Evolutionary conservation across 2,329 filamentous ascomycete genomes (phyloP).

Genomic region (Arthrobotrys megalospora): DNA sequence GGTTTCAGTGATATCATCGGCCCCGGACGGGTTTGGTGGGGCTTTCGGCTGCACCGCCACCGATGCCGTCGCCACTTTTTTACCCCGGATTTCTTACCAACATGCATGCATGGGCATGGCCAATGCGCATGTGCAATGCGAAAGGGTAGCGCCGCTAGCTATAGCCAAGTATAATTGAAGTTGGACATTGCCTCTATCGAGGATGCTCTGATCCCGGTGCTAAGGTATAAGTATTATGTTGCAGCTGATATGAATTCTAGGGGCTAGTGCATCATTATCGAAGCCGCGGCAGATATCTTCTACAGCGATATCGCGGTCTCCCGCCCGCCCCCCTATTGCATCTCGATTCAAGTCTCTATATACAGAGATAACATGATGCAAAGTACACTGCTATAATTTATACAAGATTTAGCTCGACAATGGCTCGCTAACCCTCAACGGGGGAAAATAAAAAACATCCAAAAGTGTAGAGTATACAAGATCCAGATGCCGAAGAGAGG

Average conservation of each 20-base stretch:
- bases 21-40: slow-evolving; percentile 10
- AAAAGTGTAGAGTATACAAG: neutral
- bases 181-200: too few relatives aligned
- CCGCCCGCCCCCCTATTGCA: neutral
- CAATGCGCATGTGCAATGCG: neutral
- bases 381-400: slow-evolving; percentile 13
- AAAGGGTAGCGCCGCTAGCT: too few relatives aligned
- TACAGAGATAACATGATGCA: slow-evolving; percentile 30
- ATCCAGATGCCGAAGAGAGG: too few relatives aligned
- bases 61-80: slow-evolving; percentile 30
- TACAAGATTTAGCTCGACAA: slow-evolving; percentile 16
- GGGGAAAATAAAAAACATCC: slow-evolving; percentile 3
- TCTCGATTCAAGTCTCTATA: slow-evolving; percentile 7
- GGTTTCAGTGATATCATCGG: slow-evolving; percentile 50
- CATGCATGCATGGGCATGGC: too few relatives aligned
- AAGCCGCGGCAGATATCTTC: too few relatives aligned
- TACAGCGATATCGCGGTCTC: neutral
- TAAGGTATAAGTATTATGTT: too few relatives aligned
- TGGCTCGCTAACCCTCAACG: slow-evolving; percentile 29
- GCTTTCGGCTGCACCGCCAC: slow-evolving; percentile 31
- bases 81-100: slow-evolving; percentile 33
- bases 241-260: too few relatives aligned
- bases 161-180: too few relatives aligned
- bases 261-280: too few relatives aligned
- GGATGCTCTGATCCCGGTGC: too few relatives aligned